Evolutionary conservation across 1,284 basidiomycete species (phyloP), one percentile per base, ranked within the genome.

Genomic region (Mycena sp.): DNA sequence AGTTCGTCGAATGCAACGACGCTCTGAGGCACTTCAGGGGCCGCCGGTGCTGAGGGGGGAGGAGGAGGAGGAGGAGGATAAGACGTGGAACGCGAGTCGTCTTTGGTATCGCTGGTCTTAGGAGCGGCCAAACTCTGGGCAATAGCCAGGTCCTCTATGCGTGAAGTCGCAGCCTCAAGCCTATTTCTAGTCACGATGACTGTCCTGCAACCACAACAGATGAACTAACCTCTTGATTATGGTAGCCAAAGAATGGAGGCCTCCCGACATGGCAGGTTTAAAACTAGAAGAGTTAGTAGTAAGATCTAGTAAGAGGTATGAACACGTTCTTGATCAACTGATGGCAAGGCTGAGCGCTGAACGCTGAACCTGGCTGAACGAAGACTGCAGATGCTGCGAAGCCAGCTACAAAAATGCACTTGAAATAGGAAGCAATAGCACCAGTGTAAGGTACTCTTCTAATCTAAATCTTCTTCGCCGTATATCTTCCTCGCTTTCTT

Each of bases 131-230:
- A 72, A 71, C 74, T 77, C 53, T 80, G 79, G 44, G 82, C 81
- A 63, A 83, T 77, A 56, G 91, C 93, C 64, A 98, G 85, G 75
- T 99, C 97, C 78, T 99, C 97, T 28, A 99, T 87, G 56, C 97
- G 89, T 53, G 94, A 95, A 9, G 96, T 96, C 3, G 95, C 95
- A 46, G 98, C 97, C 83, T 97, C 93, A 56, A 95, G 85, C 67
- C 93, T 93, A 71, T 26, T 64, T 52, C 69, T 46, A 51, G 26
- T 45, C 58, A 61, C 51, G 68, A 70, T 50, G 69, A 50, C 55
- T 48, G 45, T n/a, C 48, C 54, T 67, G 48, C 30, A 43, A 32
- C 55, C 32, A 52, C 44, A 45, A 58, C 53, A 26, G 16, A 44
- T 19, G 60, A 30, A 77, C 85, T 61, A 73, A 94, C 94, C 94